phyloP scores from a whole-genome alignment of 352 stramenopile genomes.

The Phytophthora fragariaefolia region DNA sequence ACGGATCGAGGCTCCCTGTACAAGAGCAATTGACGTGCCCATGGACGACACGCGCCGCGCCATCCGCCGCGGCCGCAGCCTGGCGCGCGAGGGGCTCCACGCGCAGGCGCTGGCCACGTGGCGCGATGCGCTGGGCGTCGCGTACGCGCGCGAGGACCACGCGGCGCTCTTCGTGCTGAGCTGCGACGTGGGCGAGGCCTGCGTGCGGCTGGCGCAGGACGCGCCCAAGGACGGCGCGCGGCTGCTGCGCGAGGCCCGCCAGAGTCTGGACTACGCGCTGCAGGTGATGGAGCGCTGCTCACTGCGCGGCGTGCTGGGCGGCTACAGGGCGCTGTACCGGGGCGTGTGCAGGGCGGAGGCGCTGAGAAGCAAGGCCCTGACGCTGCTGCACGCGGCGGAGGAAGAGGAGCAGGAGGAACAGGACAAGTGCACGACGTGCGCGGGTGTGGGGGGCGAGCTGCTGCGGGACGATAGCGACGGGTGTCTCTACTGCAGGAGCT shows the following conservation, averaged over 20 bases:
- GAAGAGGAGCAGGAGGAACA: not conserved
- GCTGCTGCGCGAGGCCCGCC: conserved; percentile 37
- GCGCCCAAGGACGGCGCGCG: not conserved
- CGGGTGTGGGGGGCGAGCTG: conserved; percentile 26
- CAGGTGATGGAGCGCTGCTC: conserved; percentile 49
- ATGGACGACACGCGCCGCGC: conserved; percentile 42
- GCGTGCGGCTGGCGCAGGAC: conserved; percentile 31
- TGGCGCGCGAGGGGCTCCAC: conserved; percentile 42
- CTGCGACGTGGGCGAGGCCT: conserved; percentile 70
- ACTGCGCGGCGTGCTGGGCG: conserved; percentile 30
- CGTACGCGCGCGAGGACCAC: conserved; percentile 59
- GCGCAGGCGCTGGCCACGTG: conserved; percentile 50
- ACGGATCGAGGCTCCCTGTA: conserved; percentile 21
- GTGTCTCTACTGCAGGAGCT: conserved; percentile 69
- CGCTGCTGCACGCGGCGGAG: conserved; percentile 17
- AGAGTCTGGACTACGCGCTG: conserved; percentile 61
- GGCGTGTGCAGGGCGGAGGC: conserved; percentile 37
- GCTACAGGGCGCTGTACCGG: conserved; percentile 34
- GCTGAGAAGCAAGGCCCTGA: conserved; percentile 16
- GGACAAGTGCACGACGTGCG: conserved; percentile 62
- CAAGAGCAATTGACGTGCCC: conserved; percentile 8
- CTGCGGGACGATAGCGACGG: conserved; percentile 70
- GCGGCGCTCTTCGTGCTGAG: conserved; percentile 73
- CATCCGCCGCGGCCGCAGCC: conserved; percentile 47
- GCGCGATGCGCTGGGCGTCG: conserved; percentile 51